These are phyloP conservation scores for Ogataea degrootiae DNA, from an alignment of 805 yeast species.

Conservation along the genomic window DNA sequence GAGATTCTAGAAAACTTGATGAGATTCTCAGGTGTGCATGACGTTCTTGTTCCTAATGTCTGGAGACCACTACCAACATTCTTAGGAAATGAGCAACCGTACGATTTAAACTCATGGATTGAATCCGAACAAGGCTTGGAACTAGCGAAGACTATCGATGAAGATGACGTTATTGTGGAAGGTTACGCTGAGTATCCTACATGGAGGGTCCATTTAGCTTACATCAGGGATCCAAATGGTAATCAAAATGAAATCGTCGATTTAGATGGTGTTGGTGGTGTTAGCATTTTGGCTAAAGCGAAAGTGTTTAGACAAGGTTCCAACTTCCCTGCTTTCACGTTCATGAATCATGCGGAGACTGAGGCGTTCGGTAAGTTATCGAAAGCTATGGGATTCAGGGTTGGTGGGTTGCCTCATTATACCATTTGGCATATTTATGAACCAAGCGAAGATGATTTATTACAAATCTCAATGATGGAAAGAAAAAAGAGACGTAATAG, in stretches of 20 bases:
- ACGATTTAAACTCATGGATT: slow-evolving; percentile 95
- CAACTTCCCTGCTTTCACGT: slow-evolving; percentile 82
- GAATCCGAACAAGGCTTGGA: slow-evolving; percentile 76
- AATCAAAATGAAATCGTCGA: slow-evolving; percentile 60
- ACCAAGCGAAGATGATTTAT: slow-evolving; percentile 80
- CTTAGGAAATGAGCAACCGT: slow-evolving; percentile 87
- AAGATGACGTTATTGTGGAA: slow-evolving; percentile 84
- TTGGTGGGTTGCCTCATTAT: slow-evolving; percentile 87
- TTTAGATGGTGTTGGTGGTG: slow-evolving; percentile 86
- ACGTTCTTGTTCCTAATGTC: slow-evolving; percentile 80
- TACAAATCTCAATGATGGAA: slow-evolving; percentile 64
- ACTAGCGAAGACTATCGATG: slow-evolving; percentile 58
- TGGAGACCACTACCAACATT: slow-evolving; percentile 97
- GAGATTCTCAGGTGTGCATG: slow-evolving; percentile 53
- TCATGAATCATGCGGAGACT: slow-evolving; percentile 81
- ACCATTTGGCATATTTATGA: slow-evolving; percentile 89
- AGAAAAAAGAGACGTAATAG: slow-evolving; percentile 48
- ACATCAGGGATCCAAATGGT: slow-evolving; percentile 59
- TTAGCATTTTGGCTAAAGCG: slow-evolving; percentile 72
- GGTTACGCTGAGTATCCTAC: slow-evolving; percentile 87
- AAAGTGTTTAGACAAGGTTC: slow-evolving; percentile 71
- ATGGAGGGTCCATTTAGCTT: slow-evolving; percentile 78
- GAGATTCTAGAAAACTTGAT: slow-evolving; percentile 69
- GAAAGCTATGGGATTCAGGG: slow-evolving; percentile 69
- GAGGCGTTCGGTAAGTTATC: slow-evolving; percentile 86